Base-by-base conservation (phyloP, 495 filamentous ascomycete genomes). In the Bathelium albidoporum region DNA sequence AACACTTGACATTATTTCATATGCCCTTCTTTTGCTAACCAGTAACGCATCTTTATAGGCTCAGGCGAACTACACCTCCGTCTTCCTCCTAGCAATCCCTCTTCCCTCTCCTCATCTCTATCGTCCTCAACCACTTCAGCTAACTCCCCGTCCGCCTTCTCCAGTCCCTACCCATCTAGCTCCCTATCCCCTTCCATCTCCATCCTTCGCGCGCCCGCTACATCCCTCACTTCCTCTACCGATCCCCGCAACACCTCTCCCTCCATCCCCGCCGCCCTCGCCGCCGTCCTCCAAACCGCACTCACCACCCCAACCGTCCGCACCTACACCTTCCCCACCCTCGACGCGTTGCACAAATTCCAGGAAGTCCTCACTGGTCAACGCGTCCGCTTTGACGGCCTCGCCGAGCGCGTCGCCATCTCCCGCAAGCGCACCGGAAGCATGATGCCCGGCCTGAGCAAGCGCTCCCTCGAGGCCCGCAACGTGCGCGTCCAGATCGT, bases 401-500 rank as follows among this genome's bases (percentile, higher is more conserved):
- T 87, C 49, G 90, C 87, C 11, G 76, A 82, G 0, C 85, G 81
- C 2, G 90, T 95, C 68, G 82, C 86, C 63, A 94, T 95, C 62
- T 85, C 90, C 1, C 88, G 90, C n/a, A 83, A 89, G 49, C 83
- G 89, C 63, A 55, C 49, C 5, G 49, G 67, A 5, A 59, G 65
- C 18, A 63, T 59, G 60, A 90, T 88, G 82, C 87, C 94, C 26
- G 88, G 93, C n/a, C 89, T 89, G 0, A 89, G 93, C 59, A 85
- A 91, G 74, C 95, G 95, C 76, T 91, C 89, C 72, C 93, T 89
- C 89, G 89, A 93, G 69, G 87, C 90, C 1, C 82, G 77, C 12
- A 75, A 78, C 34, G 87, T 88, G 14, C 83, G 91, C 18, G 76
- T 96, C 26, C 91, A 95, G 72, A 77, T 96, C 41, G 82, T 96